Conservation (phyloP, 169 alveolate species). For the Plasmodium adleri region DNA sequence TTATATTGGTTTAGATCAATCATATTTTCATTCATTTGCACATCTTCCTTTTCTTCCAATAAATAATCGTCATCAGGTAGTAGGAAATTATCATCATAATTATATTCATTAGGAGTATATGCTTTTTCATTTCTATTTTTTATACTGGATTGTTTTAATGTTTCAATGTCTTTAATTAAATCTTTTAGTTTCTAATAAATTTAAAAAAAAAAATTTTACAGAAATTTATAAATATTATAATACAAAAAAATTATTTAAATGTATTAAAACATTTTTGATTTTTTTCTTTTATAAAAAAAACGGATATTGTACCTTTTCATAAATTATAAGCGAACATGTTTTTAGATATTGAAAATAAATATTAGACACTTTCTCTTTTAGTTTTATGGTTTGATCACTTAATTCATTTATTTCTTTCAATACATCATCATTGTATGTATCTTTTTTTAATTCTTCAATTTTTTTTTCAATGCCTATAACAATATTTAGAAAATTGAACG, state of each 20-base stretch:
- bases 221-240: too few relatives aligned
- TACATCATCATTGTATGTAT: constrained; percentile 5
- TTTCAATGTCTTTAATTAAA: constrained; percentile 56
- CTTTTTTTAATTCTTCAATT: constrained; percentile 4
- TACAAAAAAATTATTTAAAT: too few relatives aligned
- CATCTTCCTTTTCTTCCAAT: constrained; percentile 37
- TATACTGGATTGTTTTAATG: constrained; percentile 42
- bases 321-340: constrained; percentile 60
- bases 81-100: constrained; percentile 35
- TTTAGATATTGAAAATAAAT: constrained; percentile 55
- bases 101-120: neutral
- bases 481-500: neutral
- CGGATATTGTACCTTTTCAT: constrained; percentile 41
- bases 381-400: constrained; percentile 18
- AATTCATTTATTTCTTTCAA: constrained; percentile 50
- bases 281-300: neutral
- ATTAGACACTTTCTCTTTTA: constrained; percentile 44
- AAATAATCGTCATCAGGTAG: constrained; percentile 21
- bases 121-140: constrained; percentile 31
- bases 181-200: constrained; percentile 61
- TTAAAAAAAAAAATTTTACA: neutral
- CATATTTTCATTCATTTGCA: constrained; percentile 1
- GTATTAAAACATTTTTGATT: constrained; percentile 53
- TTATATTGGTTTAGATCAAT: constrained; percentile 34
- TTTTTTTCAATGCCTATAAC: constrained; percentile 56